A percentile compares a stretch with the other conserved stretches of the same genome.
Conservation (phyloP, 176 grass and related monocot genomes). For the Ensete ventricosum region DNA sequence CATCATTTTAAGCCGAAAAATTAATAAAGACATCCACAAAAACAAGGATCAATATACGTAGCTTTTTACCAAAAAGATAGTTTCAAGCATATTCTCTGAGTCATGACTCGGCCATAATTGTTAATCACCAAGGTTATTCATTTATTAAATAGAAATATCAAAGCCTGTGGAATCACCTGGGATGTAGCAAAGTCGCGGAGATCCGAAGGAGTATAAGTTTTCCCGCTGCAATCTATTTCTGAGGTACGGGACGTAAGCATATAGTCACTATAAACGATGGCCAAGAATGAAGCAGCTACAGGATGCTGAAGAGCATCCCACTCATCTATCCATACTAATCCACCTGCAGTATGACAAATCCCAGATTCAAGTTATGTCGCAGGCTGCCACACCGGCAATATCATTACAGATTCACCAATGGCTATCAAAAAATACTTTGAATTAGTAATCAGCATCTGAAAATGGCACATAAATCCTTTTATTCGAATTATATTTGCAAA, state of each 20-base stretch:
- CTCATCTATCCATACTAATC: slow-evolving; percentile 73
- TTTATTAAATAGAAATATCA: too few relatives aligned
- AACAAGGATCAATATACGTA: too few relatives aligned
- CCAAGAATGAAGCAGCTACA: slow-evolving; percentile 72
- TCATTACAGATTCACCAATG: too few relatives aligned
- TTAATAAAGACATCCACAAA: too few relatives aligned
- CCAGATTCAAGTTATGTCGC: background rate
- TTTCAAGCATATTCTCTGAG: too few relatives aligned
- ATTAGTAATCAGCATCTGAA: too few relatives aligned
- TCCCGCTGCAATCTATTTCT: slow-evolving; percentile 75
- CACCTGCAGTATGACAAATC: slow-evolving; percentile 39
- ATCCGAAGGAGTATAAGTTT: slow-evolving; percentile 66
- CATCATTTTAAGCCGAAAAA: background rate
- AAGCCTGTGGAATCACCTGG: slow-evolving; percentile 34
- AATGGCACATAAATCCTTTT: too few relatives aligned
- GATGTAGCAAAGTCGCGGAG: slow-evolving; percentile 80
- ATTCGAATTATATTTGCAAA: too few relatives aligned
- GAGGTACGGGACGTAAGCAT: slow-evolving; percentile 75
- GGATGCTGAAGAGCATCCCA: slow-evolving; percentile 94
- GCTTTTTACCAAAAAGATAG: too few relatives aligned
- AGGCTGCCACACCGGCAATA: background rate
- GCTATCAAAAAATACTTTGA: too few relatives aligned
- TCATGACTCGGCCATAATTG: too few relatives aligned
- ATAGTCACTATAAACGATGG: slow-evolving; percentile 91
- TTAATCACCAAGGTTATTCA: too few relatives aligned